Base-by-base conservation (phyloP, 140 eudicot species). In the Bidens hawaiensis region DNA sequence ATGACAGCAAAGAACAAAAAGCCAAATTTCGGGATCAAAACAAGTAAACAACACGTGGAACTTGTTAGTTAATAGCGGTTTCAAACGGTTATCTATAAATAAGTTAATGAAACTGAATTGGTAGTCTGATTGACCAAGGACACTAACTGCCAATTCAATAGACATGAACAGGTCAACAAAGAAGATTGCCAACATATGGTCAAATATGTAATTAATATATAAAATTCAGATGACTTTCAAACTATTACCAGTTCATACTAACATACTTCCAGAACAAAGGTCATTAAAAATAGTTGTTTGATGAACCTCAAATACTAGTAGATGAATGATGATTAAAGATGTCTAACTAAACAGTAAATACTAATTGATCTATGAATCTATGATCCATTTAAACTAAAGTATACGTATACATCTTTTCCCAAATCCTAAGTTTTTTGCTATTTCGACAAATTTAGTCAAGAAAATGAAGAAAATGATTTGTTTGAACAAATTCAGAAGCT, bases 151-250 rank as follows among this genome's bases (percentile, higher is more conserved):
- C 33, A 12, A 21, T 42, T 43, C 51, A 72, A 72, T 22, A 18
- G 42, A 63, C 19, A 62, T 8, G 2, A 28, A 54, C 16, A 43
- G 33, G 60, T 64, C 50, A 64, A 62, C 6, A 6, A 34, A 60
- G 62, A 54, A 72, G 50, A 31, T 71, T n/a, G 9, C 28, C 16
- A 59, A 23, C 51, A 47, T 33, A n/a, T 46, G 61, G 45, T 60
- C 45, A 69, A 59, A 48, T 34, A 34, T 36, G 41, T 70, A 21
- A 6, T 24, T 40, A 46, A 10, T 50, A 18, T 50, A 49, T 61
- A 13, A 7, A 48, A 34, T 7, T 59, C 52, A 12, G 12, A 13
- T 41, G 17, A 13, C n/a, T 12, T 40, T 40, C 16, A 40, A 40
- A 40, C 46, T 40, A 40, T 2, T 8, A 38, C 21, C 4, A 1